Base-by-base conservation (phyloP, 208 protist genomes). In the Phytomonas sp. region DNA sequence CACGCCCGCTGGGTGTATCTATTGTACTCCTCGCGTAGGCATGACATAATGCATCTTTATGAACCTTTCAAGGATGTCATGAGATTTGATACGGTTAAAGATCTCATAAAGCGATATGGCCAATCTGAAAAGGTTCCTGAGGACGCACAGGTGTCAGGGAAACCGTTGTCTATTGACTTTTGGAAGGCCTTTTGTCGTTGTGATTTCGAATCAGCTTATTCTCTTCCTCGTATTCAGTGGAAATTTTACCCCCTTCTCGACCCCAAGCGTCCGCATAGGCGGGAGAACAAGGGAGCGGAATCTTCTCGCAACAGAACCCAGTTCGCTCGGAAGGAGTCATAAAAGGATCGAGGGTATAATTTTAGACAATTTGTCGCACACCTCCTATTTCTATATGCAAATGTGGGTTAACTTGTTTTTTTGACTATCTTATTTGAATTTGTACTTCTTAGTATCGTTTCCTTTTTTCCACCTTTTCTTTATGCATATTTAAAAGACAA, bases 1-100 rank as follows among this genome's bases (percentile, higher is more conserved):
- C 63, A 84, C 62, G 86, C 84, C 9, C 81, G 91, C 2, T 93
- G 83, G 84, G 66, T 88, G 29, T 82, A 79, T 17, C 69, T 93
- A 28, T 59, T 94, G 20, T 87, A 90, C 77, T 90, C 85, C 17
- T 71, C 76, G 7, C 71, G 79, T 3, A 77, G 78, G 53, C 37
- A 68, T 23, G 72, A 73, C n/a, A 62, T 43, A 20, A 23, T 84
- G 8, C 43, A 67, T 33, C 78, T 80, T 43, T 89, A 84, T 66
- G 74, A 85, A 46, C 36, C 51, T 33, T 64, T 82, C 53, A 84
- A 81, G 68, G 46, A 83, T 1, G 33, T 63, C 29, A 82, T 95
- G 77, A 83, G 80, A 0, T 33, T 81, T 15, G 61, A 74, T 9
- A 60, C 67, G 20, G 79, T 95, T 30, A 70, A 68, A 29, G 31